Base-by-base conservation (phyloP, 345 rosid genomes). In the Eucalyptus decipiens region DNA sequence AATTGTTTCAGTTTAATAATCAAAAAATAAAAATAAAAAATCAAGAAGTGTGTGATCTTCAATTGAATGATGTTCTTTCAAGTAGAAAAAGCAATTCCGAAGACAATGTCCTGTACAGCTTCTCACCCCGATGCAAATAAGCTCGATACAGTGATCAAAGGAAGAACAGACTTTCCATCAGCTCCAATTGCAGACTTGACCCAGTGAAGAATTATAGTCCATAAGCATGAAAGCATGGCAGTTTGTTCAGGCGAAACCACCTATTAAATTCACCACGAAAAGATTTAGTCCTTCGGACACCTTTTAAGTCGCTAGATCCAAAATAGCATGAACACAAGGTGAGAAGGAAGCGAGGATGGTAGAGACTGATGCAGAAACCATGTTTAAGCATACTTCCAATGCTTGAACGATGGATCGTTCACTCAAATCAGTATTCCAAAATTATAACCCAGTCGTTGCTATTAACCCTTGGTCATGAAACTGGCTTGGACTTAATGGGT, bases 401-500 rank as follows among this genome's bases (percentile, higher is more conserved):
- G 47, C 85, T 40, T 8, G 9, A 40, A 76, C 24, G 43, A 76
- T 40, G 85, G 85, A 76, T 76, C 9, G 2, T 21, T 76, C 85
- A 76, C 47, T 23, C 85, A 6, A 76, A 76, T 21, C 28, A 76
- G 47, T 37, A 76, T 76, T 40, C 85, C 85, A 76, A 40, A 86
- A 58, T 86, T 86, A 49, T 47, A 21, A 47, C 34, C 65, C 60
- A 30, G 45, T 86, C 45, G 9, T 43, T 76, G 6, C 30, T 76
- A 40, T 76, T 76, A 86, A 86, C 62, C 62, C 15, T 50, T 40
- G 43, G 65, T 86, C 87, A 86, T 50, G 76, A 40, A 45, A 72
- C 86, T 86, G 88, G 89, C 93, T 93, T 93, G 80, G 93, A 87
- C 89, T 92, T 96, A 34, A 92, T 87, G 85, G 91, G 94, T 60